Percentiles rank a stretch among this genome's conserved stretches.
Evolutionary conservation across 345 rosid species (phyloP).

Genomic region (Lepidium didymum): DNA sequence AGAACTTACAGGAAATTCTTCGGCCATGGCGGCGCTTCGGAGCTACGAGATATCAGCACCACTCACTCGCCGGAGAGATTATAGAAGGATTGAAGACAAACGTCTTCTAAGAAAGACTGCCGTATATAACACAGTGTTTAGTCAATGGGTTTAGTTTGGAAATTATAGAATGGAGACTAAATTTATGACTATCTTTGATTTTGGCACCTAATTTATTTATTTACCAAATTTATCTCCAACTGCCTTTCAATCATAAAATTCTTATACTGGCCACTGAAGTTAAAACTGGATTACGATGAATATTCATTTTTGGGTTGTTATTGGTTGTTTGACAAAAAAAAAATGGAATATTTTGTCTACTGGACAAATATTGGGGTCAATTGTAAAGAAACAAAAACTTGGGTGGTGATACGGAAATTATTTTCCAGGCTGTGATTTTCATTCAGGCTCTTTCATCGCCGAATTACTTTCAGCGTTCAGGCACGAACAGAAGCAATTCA

Average conservation of each 20-base stretch:
- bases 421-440: conserved; percentile 13
- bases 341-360: neutral
- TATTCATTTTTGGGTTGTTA: no score
- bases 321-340: neutral
- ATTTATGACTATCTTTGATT: neutral
- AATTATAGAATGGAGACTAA: neutral
- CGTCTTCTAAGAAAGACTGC: neutral
- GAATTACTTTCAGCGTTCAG: neutral
- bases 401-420: neutral
- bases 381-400: neutral
- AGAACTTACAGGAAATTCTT: conserved; percentile 23
- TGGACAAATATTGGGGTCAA: neutral
- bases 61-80: conserved; percentile 15
- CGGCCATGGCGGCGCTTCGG: conserved; percentile 17
- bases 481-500: conserved; percentile 6
- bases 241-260: no score
- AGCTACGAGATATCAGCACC: conserved; percentile 14
- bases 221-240: neutral
- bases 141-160: conserved; percentile 9
- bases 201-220: neutral
- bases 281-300: no score
- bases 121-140: neutral
- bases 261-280: no score
- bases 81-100: neutral
- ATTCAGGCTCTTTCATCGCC: conserved; percentile 9